Percentiles rank a stretch among this genome's conserved stretches.
Evolutionary conservation across 2,329 filamentous ascomycete species (phyloP).

Genomic region (Aspergillus luchuensis): DNA sequence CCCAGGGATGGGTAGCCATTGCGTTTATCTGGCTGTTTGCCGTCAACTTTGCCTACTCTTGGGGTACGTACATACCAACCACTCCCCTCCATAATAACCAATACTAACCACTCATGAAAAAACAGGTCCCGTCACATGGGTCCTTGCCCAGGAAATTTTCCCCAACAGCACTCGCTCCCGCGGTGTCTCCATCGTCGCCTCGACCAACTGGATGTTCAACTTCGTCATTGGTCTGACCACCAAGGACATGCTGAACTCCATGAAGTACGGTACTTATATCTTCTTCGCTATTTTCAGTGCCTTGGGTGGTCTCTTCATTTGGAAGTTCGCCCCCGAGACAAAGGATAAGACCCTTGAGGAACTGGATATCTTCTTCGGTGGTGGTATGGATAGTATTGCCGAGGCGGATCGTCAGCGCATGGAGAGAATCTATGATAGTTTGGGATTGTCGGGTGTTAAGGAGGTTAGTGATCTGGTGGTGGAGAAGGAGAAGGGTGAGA

Average conservation of each 20-base stretch:
- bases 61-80: constrained; percentile 28
- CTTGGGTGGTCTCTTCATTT: constrained; percentile 39
- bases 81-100: background rate
- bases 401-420: constrained; percentile 59
- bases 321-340: constrained; percentile 50
- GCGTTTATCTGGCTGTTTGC: constrained; percentile 63
- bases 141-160: constrained; percentile 54
- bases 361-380: constrained; percentile 57
- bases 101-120: background rate
- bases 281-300: constrained; percentile 47
- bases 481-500: constrained; percentile 24
- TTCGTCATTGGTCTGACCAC: constrained; percentile 36
- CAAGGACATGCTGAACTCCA: constrained; percentile 31
- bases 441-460: constrained; percentile 56
- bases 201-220: constrained; percentile 39
- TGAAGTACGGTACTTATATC: constrained; percentile 43
- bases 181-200: constrained; percentile 32
- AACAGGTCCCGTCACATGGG: constrained; percentile 43
- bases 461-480: constrained; percentile 22
- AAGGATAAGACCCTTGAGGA: constrained; percentile 56
- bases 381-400: constrained; percentile 35
- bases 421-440: constrained; percentile 70
- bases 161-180: constrained; percentile 33
- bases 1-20: constrained; percentile 69
- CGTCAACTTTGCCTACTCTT: constrained; percentile 41